Conservation (phyloP, 2,329 filamentous ascomycete genomes). For the Phialophora tarda region DNA sequence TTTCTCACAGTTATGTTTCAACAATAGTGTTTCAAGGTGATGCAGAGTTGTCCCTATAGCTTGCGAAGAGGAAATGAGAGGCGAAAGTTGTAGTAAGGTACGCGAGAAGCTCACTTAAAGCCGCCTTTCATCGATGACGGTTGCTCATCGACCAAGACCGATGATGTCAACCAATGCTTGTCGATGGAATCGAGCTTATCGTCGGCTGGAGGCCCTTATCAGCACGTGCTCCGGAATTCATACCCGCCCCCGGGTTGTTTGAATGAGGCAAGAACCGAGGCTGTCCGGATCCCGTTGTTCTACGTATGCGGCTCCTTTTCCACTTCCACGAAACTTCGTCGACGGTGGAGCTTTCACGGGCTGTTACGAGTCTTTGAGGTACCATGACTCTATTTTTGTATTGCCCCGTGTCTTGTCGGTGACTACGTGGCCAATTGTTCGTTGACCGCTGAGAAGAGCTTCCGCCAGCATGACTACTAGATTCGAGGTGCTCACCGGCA, state of each 20-base stretch:
- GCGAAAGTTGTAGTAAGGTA: background rate
- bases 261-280: slow-evolving; percentile 6
- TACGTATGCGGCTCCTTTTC: background rate
- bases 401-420: background rate
- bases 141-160: background rate
- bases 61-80: background rate
- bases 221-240: slow-evolving; percentile 6
- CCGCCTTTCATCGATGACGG: slow-evolving; percentile 4
- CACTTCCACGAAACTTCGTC: background rate
- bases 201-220: background rate
- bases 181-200: background rate
- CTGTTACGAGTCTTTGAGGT: background rate
- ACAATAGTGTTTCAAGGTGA: background rate
- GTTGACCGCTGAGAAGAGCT: background rate
- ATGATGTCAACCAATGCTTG: background rate
- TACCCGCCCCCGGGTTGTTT: background rate
- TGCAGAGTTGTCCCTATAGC: background rate
- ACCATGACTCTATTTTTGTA: background rate
- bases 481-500: slow-evolving; percentile 24
- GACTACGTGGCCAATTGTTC: background rate
- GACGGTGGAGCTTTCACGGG: background rate
- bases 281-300: background rate
- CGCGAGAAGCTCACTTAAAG: background rate
- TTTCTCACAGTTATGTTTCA: background rate
- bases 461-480: slow-evolving; percentile 9